These are phyloP conservation scores for Primulina eburnea DNA, from an alignment of 257 asterid species.

Conservation along the genomic window DNA sequence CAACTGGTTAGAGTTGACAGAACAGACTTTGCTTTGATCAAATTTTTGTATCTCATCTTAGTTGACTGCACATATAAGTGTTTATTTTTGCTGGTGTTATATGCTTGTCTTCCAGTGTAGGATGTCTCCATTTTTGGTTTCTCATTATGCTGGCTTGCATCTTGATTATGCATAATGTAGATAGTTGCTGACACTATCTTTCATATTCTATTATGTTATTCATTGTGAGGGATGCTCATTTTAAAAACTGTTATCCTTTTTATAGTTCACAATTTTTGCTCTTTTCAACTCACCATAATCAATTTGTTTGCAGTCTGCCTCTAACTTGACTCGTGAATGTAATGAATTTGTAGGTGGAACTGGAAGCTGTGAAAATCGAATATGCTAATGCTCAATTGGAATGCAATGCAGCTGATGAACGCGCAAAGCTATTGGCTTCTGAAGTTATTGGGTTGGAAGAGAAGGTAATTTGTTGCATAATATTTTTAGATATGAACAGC, in stretches of 20 bases:
- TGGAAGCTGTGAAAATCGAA: conserved; percentile 69
- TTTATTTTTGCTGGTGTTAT: conserved; percentile 5
- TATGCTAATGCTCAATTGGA: conserved; percentile 79
- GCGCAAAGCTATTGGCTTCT: conserved; percentile 86
- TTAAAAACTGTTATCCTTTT: conserved; percentile 11
- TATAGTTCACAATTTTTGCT: conserved; percentile 1
- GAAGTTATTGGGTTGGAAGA: conserved; percentile 98
- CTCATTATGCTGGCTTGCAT: conserved; percentile 3
- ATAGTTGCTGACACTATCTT: not conserved
- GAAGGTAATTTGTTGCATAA: conserved; percentile 53
- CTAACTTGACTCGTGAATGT: conserved; percentile 17
- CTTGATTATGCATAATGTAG: not conserved
- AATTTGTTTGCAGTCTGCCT: not conserved
- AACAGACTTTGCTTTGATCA: conserved; percentile 19
- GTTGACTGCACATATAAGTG: conserved; percentile 7
- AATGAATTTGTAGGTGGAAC: conserved; percentile 60
- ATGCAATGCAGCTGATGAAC: conserved; percentile 98
- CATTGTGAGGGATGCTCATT: not conserved
- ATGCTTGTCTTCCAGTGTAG: conserved; percentile 16
- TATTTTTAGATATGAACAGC: conserved; percentile 8
- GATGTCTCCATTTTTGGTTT: conserved; percentile 19
- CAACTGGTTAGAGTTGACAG: conserved; percentile 59
- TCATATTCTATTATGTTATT: conserved; percentile 12
- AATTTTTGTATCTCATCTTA: conserved; percentile 3
- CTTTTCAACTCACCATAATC: not conserved